These are phyloP conservation scores for Lachancea cidri DNA, from an alignment of 805 yeast species.

Conservation along the genomic window DNA sequence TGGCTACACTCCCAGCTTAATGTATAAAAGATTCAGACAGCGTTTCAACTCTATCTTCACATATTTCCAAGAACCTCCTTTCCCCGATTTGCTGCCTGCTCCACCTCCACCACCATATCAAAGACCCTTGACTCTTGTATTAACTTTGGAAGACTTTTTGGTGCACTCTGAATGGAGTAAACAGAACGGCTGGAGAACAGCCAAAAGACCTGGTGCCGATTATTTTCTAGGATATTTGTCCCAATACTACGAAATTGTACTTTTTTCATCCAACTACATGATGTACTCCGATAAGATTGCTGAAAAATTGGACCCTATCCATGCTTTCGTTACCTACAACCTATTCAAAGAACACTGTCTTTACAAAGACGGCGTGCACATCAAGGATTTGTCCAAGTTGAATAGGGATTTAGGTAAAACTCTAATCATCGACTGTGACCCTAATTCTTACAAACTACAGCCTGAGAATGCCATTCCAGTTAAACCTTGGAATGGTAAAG, in stretches of 20 bases:
- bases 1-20: conserved; percentile 61
- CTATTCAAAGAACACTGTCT: conserved; percentile 84
- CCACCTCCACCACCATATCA: conserved; percentile 86
- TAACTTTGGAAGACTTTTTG: conserved; percentile 84
- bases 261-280: conserved; percentile 81
- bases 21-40: conserved; percentile 63
- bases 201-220: conserved; percentile 97
- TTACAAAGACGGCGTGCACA: conserved; percentile 79
- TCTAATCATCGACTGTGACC: conserved; percentile 72
- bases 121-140: conserved; percentile 85
- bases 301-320: conserved; percentile 87
- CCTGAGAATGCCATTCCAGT: conserved; percentile 92
- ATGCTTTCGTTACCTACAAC: conserved; percentile 81
- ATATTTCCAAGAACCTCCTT: conserved; percentile 89
- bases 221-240: conserved; percentile 92
- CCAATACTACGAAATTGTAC: conserved; percentile 91
- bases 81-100: conserved; percentile 89
- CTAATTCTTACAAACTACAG: conserved; percentile 68
- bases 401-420: conserved; percentile 87
- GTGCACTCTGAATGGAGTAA: conserved; percentile 91
- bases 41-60: conserved; percentile 73
- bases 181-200: conserved; percentile 95
- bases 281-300: conserved; percentile 81
- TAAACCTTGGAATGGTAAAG: conserved; percentile 79
- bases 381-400: conserved; percentile 84